Evolutionary conservation across 768 basidiomycete genomes (phyloP), one percentile per base, ranked within the genome.

Genomic region (Pisolithus marmoratus): DNA sequence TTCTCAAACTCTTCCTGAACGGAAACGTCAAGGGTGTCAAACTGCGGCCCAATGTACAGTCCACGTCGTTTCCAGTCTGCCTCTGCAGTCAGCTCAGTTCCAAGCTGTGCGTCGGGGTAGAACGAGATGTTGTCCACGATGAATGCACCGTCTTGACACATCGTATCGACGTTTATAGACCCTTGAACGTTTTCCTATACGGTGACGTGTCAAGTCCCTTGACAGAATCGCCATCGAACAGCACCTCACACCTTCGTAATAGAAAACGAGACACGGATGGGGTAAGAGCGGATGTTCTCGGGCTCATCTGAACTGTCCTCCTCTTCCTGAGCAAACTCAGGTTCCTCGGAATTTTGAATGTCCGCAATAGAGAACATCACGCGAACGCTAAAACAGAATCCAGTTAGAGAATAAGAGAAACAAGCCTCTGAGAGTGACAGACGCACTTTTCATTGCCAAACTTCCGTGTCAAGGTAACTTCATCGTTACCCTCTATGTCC

Each of bases 311-410:
- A 63, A 8, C 66, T 57, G 17, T 63, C 65, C 36, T 74, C 72
- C 24, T 73, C 73, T 12, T 74, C 67, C 34, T 72, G 67, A 4
- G 72, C 72, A 44, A 69, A 70, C 38, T 61, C 66, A 34, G 70
- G 60, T 43, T 73, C 72, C n/a, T 73, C 72, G 50, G 63, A 60
- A 8, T 65, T 67, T 59, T 90, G 82, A 48, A 95, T 76, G 68
- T 97, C 94, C 38, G 89, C 85, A 58, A 95, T 90, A 54, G 92
- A 92, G 80, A 98, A 96, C 69, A 92, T 85, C 63, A 94, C 67
- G 29, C 87, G 89, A 68, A 98, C 80, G 58, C 92, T 94, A 61
- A 40, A 20, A 20, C 38, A 40, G 20, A 15, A 20, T 47, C 8
- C 37, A 19, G 45, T n/a, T 31, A 14, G 19, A 11, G 20, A 11